Conservation (phyloP, 1,284 basidiomycete species). For the Papiliotrema terrestris region DNA sequence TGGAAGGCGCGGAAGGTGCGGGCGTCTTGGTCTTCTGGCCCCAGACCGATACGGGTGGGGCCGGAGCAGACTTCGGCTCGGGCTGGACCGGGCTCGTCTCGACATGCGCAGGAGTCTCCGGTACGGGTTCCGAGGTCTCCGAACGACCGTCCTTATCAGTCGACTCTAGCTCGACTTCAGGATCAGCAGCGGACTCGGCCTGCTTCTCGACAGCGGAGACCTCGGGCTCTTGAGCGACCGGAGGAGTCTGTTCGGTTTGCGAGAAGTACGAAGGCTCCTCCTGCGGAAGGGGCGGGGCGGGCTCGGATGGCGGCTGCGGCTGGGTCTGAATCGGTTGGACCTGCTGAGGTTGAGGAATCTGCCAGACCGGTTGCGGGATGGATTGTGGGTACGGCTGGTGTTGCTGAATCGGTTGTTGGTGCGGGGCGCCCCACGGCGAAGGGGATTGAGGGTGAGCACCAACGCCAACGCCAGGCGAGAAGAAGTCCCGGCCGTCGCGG, state of each 20-base stretch:
- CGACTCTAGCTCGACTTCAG: not conserved
- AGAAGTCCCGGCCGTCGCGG: constrained; percentile 13
- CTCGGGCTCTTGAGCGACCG: constrained; percentile 5
- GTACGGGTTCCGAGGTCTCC: constrained; percentile 2
- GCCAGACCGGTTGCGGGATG: constrained; percentile 13
- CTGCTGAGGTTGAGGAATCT: constrained; percentile 11
- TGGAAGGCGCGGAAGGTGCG: constrained; percentile 18
- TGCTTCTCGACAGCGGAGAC: constrained; percentile 1
- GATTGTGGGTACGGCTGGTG: constrained; percentile 5
- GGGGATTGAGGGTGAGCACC: constrained; percentile 24
- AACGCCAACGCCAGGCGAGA: constrained; percentile 22
- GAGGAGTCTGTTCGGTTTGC: constrained; percentile 7
- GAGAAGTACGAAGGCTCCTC: constrained; percentile 27
- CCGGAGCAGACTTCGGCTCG: constrained; percentile 10
- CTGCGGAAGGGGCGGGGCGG: constrained; percentile 1
- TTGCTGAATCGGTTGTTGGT: constrained; percentile 19
- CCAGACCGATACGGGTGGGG: constrained; percentile 27
- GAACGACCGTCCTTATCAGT: not conserved
- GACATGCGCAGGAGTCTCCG: constrained; percentile 4
- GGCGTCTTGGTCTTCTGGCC: constrained; percentile 16
- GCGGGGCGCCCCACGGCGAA: constrained; percentile 34
- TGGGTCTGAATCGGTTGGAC: constrained; percentile 7
- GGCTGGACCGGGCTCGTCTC: constrained; percentile 6
- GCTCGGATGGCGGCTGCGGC: not conserved
- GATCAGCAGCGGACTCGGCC: not conserved